Evolutionary conservation across 345 rosid species (phyloP), one percentile per base, ranked within the genome.

Genomic region (Hevea brasiliensis): DNA sequence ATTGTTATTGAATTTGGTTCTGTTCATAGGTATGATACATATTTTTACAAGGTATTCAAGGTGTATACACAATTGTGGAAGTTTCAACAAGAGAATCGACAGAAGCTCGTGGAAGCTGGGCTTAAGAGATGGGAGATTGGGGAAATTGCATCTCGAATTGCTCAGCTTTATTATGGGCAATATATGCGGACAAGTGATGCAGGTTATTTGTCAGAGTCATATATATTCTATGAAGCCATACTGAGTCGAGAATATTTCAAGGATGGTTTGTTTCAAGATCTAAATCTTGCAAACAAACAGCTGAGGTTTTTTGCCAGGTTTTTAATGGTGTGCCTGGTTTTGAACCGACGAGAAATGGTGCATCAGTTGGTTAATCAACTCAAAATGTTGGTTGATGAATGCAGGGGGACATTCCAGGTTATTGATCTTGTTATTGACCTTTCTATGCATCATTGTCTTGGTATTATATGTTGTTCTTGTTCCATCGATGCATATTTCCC

Each of bases 91-190:
- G 98, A 92, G 35, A 94, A 94, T 73, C 76, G 98, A 65, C 95
- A 88, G 83, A 90, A 92, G 80, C 85, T 94, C 68, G 93, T 92
- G 29, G 98, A 94, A 68, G 81, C 95, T 3, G 98, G 98, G 70
- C 93, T 94, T 57, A 92, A 90, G 87, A 86, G 97, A 80, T 90
- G 97, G 92, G 98, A 94, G 87, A 94, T 94, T 63, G 98, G 98
- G 1, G 97, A 94, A 85, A 94, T 92, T 13, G 97, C 98, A 0
- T 94, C 97, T 57, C 86, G 98, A 10, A 94, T 94, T 75, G 97
- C 91, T 4, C 98, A 92, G 84, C 95, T 92, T 18, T 90, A 94
- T 77, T 94, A 89, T 75, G 97, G 97, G 60, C 98, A 94, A 66
- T 94, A 94, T 70, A 89, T 92, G 98, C 79, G 92, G 70, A 89